Evolutionary conservation across 306 rosid genomes (phyloP).

Genomic region (Dryas drummondii): DNA sequence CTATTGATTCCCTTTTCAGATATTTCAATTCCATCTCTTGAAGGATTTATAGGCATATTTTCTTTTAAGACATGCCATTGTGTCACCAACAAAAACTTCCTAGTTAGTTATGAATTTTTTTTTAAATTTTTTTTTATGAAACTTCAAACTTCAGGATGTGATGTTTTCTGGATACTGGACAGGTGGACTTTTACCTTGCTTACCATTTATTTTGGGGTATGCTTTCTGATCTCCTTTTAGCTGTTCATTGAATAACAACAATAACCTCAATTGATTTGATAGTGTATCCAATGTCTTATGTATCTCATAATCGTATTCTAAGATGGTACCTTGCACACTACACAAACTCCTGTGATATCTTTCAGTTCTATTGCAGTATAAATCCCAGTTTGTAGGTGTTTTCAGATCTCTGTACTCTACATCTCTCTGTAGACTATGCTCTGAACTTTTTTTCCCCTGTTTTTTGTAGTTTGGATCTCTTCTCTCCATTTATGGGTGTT

Average conservation of each 20-base stretch:
- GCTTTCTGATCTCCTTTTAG: conserved; percentile 22
- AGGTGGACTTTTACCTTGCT: conserved; percentile 81
- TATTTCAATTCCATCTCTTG: too few relatives aligned
- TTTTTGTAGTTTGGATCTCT: conserved; percentile 61
- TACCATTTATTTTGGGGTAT: conserved; percentile 74
- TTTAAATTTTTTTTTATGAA: neutral
- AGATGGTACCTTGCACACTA: neutral
- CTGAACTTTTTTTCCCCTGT: neutral
- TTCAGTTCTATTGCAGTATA: too few relatives aligned
- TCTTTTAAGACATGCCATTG: neutral
- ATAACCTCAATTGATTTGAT: neutral
- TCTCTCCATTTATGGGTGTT: conserved; percentile 64
- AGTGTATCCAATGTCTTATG: neutral
- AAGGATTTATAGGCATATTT: neutral
- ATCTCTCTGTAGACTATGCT: neutral
- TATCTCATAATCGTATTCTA: neutral
- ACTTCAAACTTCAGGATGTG: conserved; percentile 7
- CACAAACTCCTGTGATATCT: neutral
- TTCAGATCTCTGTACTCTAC: neutral
- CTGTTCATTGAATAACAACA: neutral
- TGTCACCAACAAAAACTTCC: neutral
- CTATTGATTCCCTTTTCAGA: too few relatives aligned
- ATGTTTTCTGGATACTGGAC: conserved; percentile 41
- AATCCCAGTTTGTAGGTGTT: neutral
- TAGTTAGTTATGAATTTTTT: neutral